Base-by-base conservation (phyloP, 768 basidiomycete genomes). In the Tremella fuciformis region DNA sequence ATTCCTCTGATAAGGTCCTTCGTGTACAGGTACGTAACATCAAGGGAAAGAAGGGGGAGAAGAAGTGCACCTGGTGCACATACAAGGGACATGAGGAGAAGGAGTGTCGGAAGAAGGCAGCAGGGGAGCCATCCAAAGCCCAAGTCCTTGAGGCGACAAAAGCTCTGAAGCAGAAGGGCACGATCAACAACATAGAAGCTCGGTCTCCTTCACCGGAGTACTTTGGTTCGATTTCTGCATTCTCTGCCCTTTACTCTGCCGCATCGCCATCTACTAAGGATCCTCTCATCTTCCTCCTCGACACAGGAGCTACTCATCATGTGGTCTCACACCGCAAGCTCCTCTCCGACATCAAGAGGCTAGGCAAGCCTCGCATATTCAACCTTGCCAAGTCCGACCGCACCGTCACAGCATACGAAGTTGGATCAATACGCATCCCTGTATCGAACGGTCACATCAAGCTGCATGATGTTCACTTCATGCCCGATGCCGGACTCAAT, bases 321-420 rank as follows among this genome's bases (percentile, higher is more conserved):
- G 18, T 41, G 11, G 39, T 41, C 18, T 41, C 39, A 41, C 11
- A 41, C 37, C 64, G n/a, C n/a, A n/a, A n/a, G n/a, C n/a, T n/a
- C n/a, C n/a, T n/a, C n/a, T n/a, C n/a, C n/a, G n/a, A n/a, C n/a
- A n/a, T n/a, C n/a, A n/a, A n/a, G n/a, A n/a, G n/a, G n/a, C n/a
- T n/a, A n/a, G n/a, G n/a, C n/a, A 41, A 18, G 39, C 39, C 39
- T 41, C 11, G 39, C 11, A 41, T 41, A 41, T 41, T 41, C 18
- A 11, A 41, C 11, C 39, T 41, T 11, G 39, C 39, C 39, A 41
- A 41, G 13, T 11, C 39, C 11, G 39, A 18, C 18, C 18, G 39
- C 18, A 41, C 39, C 11, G 18, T 41, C 18, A 41, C 39, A 11
- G 11, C 39, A 41, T 11, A 41, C 18, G 13, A 41, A 41, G 39